Conservation (phyloP, 2,329 filamentous ascomycete genomes). For the Nigrograna mackinnonii region DNA sequence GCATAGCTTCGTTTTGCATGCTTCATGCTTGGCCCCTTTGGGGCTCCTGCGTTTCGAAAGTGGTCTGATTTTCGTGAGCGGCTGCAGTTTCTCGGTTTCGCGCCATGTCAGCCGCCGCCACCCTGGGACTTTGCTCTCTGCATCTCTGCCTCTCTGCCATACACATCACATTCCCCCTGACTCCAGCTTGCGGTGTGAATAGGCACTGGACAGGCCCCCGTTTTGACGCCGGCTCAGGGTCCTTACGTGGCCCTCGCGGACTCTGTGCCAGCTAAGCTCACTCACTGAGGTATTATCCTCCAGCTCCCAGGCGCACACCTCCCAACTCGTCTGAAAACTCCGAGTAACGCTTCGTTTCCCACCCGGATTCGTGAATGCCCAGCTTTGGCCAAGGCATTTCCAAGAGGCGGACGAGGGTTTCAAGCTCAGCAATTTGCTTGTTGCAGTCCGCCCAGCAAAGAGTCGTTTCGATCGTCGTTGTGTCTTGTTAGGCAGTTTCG, state of each 20-base stretch:
- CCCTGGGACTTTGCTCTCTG: too few species aligned
- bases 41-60: constrained; percentile 9
- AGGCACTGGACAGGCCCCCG: background rate
- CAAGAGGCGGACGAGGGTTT: background rate
- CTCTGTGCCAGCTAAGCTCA: too few species aligned
- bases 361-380: background rate
- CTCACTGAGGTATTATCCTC: too few species aligned
- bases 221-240: background rate
- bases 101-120: too few species aligned
- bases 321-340: too few species aligned
- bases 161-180: too few species aligned
- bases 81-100: background rate
- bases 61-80: constrained; percentile 16
- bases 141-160: too few species aligned
- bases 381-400: constrained; percentile 3
- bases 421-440: constrained; percentile 1
- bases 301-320: too few species aligned
- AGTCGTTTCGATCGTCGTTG: too few species aligned
- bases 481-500: too few species aligned
- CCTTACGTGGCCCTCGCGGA: background rate
- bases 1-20: too few species aligned
- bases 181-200: background rate
- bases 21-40: too few species aligned
- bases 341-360: background rate
- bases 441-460: background rate